Conservation (phyloP, 768 basidiomycete species). For the Lactarius quietus region DNA sequence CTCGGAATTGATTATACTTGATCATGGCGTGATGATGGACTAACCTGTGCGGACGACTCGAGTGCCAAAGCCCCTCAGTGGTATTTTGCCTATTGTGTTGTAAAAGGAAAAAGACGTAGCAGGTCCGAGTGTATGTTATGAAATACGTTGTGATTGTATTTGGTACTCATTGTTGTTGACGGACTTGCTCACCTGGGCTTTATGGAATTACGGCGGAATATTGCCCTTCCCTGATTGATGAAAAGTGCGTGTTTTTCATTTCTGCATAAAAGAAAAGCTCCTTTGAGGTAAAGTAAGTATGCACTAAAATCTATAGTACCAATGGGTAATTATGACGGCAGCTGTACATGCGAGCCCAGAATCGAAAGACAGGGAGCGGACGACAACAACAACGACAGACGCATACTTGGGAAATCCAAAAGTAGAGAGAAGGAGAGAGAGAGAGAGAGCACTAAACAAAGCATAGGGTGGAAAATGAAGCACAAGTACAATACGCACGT, state of each 20-base stretch:
- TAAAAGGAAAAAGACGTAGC: not conserved
- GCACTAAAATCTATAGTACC: conserved; percentile 20
- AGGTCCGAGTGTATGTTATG: not conserved
- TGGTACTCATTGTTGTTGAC: not conserved
- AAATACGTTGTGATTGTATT: not conserved
- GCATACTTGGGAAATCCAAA: conserved; percentile 16
- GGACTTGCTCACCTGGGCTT: not conserved
- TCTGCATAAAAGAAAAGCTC: conserved; percentile 1
- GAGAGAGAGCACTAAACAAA: conserved; percentile 2
- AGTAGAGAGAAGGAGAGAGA: not conserved
- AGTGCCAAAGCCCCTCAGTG: not conserved
- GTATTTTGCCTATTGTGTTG: not conserved
- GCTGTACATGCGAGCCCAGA: conserved; percentile 17
- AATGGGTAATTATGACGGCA: conserved; percentile 10
- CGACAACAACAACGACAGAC: not conserved
- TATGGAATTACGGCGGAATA: not conserved
- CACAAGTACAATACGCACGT: conserved; percentile 13
- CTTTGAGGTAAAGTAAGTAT: conserved; percentile 16
- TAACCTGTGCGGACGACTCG: not conserved
- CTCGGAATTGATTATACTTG: not conserved
- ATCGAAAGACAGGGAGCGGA: conserved; percentile 1
- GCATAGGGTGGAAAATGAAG: not conserved
- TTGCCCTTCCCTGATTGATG: not conserved
- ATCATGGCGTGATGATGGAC: not conserved
- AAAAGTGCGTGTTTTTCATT: not conserved